phyloP scores from a whole-genome alignment of 2,329 filamentous ascomycete species.

The Diaporthe sp. region DNA sequence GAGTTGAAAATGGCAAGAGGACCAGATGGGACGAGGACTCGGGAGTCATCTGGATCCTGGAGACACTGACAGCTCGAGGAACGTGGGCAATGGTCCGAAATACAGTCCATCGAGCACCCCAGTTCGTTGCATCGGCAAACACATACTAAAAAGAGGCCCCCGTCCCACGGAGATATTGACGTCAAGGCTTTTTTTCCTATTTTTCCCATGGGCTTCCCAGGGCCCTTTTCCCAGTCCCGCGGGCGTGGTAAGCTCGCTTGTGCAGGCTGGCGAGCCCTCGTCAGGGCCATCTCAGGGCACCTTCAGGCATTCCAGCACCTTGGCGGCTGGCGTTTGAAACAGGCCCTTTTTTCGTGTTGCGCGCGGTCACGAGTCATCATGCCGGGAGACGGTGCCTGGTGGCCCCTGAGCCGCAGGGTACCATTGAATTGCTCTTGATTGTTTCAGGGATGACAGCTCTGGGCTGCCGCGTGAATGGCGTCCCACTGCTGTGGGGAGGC shows the following conservation, averaged over 20 bases:
- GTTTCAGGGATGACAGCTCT: conserved; percentile 31
- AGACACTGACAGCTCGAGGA: conserved; percentile 17
- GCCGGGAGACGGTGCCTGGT: conserved; percentile 4
- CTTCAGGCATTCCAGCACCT: neutral
- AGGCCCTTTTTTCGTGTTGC: conserved; percentile 22
- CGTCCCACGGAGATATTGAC: conserved; percentile 29
- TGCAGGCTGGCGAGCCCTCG: conserved; percentile 3
- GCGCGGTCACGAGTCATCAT: conserved; percentile 37
- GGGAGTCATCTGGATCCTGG: conserved; percentile 32
- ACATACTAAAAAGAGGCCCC: conserved; percentile 9
- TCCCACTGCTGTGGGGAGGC: conserved; percentile 30
- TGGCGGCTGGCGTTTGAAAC: conserved; percentile 31
- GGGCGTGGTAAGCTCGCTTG: conserved; percentile 17
- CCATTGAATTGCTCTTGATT: conserved; percentile 17
- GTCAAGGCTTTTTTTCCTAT: neutral
- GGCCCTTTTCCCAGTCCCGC: conserved; percentile 7
- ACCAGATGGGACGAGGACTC: conserved; percentile 21
- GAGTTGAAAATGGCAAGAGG: conserved; percentile 21
- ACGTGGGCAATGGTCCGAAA: conserved; percentile 27
- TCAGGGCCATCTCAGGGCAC: neutral
- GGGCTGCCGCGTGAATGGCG: conserved; percentile 14
- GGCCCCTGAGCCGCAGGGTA: conserved; percentile 33
- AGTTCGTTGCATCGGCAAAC: conserved; percentile 1
- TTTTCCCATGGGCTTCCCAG: neutral
- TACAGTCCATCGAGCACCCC: neutral